Conservation (phyloP, 2,329 filamentous ascomycete species). For the Pezicula neosporulosa region DNA sequence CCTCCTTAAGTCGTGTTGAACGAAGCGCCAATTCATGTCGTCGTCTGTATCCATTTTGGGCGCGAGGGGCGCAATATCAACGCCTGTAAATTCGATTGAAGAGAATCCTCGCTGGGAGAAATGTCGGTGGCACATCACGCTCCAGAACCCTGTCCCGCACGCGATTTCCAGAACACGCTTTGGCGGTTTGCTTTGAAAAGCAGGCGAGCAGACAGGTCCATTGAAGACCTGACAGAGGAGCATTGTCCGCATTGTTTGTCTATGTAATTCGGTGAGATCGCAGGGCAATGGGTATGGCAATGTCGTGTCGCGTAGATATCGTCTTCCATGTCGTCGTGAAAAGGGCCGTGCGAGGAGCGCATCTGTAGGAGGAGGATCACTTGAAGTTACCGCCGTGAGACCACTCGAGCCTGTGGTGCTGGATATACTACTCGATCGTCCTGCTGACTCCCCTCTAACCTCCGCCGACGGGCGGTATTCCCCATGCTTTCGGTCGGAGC, state of each 20-base stretch:
- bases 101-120: constrained; percentile 66
- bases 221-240: constrained; percentile 80
- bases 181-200: constrained; percentile 64
- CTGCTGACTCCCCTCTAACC: constrained; percentile 15
- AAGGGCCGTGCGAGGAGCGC: constrained; percentile 47
- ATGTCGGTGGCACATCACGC: constrained; percentile 79
- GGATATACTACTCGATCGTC: constrained; percentile 24
- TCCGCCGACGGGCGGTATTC: constrained; percentile 17
- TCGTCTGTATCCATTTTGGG: constrained; percentile 57
- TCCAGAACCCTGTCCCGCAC: constrained; percentile 89
- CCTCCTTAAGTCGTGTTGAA: constrained; percentile 80
- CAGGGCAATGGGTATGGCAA: constrained; percentile 81
- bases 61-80: constrained; percentile 76
- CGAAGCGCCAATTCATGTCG: constrained; percentile 83
- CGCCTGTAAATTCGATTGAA: constrained; percentile 73
- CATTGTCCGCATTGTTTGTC: constrained; percentile 80
- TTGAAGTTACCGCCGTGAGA: constrained; percentile 23
- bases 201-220: constrained; percentile 71
- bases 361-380: constrained; percentile 17
- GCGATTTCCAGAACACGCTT: constrained; percentile 79
- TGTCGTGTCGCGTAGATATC: constrained; percentile 72
- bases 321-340: constrained; percentile 72
- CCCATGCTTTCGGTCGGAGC: constrained; percentile 16
- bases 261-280: constrained; percentile 82
- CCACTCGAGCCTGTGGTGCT: constrained; percentile 25